Evolutionary conservation across 208 protist species (phyloP), one percentile per base, ranked within the genome.

Genomic region (Naegleria fowleri): DNA sequence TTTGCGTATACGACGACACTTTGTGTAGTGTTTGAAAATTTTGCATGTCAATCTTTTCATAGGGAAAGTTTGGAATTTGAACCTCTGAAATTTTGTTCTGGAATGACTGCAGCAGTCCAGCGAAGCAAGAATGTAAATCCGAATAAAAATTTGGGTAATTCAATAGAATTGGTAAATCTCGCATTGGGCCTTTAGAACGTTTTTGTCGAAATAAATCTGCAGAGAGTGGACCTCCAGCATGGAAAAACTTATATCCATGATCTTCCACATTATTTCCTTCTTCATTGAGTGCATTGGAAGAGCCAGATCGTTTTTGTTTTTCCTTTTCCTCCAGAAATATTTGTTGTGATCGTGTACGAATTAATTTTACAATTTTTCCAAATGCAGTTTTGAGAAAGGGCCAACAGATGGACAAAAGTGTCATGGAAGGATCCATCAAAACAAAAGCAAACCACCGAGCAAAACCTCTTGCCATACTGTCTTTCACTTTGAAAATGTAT

Each of bases 401-500:
- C 83, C 83, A 87, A 36, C 29, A 29, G 3, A 87, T 51, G n/a
- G 83, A 51, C 0, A 87, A 15, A 16, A 25, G 19, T 29, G 83
- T 33, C 0, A 87, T 11, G 13, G 29, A 29, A 29, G 33, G 9
- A 36, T 87, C 83, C 41, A 87, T 87, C 9, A 87, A n/a, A 3
- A 87, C 40, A 29, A 87, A 48, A 2, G 83, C 33, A 87, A 51
- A 87, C 83, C 83, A 87, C 29, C 83, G 40, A 16, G 83, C 40
- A 51, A 87, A 87, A 1, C 83, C 83, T 51, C 83, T 1, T 51
- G 83, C 83, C 41, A 40, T 87, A n/a, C 83, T 87, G 29, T 87
- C 83, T 19, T 87, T 87, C 0, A 87, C 19, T 87, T 87, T 87
- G 33, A 87, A 87, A 25, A 87, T 38, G 52, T 87, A 87, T 15